A percentile compares a stretch with the other conserved stretches of the same genome.
These are phyloP conservation scores for Coemansia sp. DNA, from an alignment of 192 early-diverging fungal genomes.

Conservation along the genomic window DNA sequence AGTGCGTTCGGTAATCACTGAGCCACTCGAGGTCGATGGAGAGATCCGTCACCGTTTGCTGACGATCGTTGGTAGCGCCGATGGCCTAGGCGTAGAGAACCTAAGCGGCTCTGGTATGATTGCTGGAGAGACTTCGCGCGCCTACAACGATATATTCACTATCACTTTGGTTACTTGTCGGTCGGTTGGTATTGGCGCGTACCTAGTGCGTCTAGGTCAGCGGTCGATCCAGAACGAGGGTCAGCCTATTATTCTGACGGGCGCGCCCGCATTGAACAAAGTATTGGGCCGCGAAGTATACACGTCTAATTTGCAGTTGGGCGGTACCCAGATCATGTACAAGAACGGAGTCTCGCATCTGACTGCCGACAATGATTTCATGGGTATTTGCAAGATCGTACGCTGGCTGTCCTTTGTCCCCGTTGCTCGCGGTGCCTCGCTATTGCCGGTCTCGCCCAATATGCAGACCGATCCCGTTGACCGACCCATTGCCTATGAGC, in stretches of 20 bases:
- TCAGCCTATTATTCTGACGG: conserved; percentile 98
- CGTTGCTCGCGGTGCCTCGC: conserved; percentile 66
- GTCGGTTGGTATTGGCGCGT: conserved; percentile 98
- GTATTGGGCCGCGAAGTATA: conserved; percentile 98
- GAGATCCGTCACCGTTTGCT: conserved; percentile 81
- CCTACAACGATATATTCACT: conserved; percentile 99
- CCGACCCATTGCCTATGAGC: conserved; percentile 80
- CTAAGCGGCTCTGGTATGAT: conserved; percentile 96
- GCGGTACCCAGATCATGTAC: conserved; percentile 99
- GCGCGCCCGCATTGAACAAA: conserved; percentile 97
- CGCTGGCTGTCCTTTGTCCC: conserved; percentile 96
- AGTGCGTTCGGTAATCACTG: conserved; percentile 75
- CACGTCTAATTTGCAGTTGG: conserved; percentile 96
- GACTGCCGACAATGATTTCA: conserved; percentile 93
- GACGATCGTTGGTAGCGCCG: conserved; percentile 82
- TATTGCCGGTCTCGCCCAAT: conserved; percentile 63
- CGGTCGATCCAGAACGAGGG: conserved; percentile 97
- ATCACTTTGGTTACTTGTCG: conserved; percentile 96
- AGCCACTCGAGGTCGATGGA: conserved; percentile 69
- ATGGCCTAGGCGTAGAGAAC: conserved; percentile 97
- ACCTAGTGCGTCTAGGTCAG: conserved; percentile 97
- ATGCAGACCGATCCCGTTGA: conserved; percentile 74
- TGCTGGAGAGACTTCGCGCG: conserved; percentile 94
- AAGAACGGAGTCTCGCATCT: conserved; percentile 98
- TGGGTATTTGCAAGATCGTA: conserved; percentile 89